These are phyloP conservation scores for Aspergillus ochraceoroseus DNA, from an alignment of 2,329 filamentous ascomycete species.

Conservation along the genomic window DNA sequence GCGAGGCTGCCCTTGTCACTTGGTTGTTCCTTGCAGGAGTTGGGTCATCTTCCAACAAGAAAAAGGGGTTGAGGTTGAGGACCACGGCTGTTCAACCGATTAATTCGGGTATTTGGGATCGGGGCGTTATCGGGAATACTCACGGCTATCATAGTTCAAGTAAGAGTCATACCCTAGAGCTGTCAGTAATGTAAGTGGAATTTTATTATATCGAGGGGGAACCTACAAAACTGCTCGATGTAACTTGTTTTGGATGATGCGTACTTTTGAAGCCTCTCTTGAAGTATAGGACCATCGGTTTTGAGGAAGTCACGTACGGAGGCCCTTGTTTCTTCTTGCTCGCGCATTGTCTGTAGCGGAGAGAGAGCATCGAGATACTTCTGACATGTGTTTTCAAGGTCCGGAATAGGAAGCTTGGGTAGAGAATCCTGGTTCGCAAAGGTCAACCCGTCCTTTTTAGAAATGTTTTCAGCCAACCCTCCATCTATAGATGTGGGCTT, in stretches of 20 bases:
- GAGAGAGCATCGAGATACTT: conserved; percentile 75
- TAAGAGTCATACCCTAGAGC: conserved; percentile 94
- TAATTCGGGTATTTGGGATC: too few species aligned
- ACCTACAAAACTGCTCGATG: conserved; percentile 96
- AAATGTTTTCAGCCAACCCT: conserved; percentile 30
- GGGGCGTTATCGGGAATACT: too few species aligned
- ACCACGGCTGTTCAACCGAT: conserved; percentile 61
- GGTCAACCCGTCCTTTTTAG: conserved; percentile 66
- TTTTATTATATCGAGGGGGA: too few species aligned
- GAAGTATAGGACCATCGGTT: conserved; percentile 73
- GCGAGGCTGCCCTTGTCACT: conserved; percentile 85
- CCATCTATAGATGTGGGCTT: conserved; percentile 18
- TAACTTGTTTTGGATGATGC: conserved; percentile 88
- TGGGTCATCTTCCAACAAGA: conserved; percentile 93
- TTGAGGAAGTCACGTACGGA: conserved; percentile 79
- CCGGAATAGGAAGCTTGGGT: conserved; percentile 87
- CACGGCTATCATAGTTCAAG: conserved; percentile 87
- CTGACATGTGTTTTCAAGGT: conserved; percentile 69
- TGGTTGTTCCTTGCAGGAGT: conserved; percentile 95
- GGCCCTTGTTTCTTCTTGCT: conserved; percentile 74
- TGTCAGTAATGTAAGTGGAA: too few species aligned
- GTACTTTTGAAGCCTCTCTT: conserved; percentile 86
- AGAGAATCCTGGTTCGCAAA: conserved; percentile 85
- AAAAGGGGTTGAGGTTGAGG: conserved; percentile 95
- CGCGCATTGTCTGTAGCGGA: conserved; percentile 73